phyloP scores from a whole-genome alignment of 768 basidiomycete genomes.

The Baorangia bicolor region DNA sequence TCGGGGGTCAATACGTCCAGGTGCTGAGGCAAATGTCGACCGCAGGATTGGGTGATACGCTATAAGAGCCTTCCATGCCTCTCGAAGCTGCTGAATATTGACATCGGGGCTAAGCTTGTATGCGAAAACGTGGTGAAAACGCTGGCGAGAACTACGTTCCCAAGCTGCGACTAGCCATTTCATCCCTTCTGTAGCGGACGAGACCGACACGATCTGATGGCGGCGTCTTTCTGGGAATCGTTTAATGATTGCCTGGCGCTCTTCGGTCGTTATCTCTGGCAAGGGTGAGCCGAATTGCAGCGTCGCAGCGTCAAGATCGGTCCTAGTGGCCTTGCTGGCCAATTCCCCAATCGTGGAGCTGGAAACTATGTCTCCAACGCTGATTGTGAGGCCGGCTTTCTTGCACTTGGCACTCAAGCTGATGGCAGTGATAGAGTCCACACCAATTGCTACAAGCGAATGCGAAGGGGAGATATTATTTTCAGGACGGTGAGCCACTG shows the following conservation, averaged over 20 bases:
- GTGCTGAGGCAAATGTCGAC: conserved; percentile 38
- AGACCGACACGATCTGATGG: conserved; percentile 18
- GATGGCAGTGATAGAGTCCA: conserved; percentile 53
- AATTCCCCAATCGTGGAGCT: conserved; percentile 38
- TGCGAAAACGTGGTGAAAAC: conserved; percentile 46
- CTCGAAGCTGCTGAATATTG: conserved; percentile 27
- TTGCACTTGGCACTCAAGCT: conserved; percentile 42
- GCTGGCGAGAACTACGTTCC: conserved; percentile 40
- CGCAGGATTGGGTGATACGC: conserved; percentile 40
- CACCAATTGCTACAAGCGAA: conserved; percentile 40
- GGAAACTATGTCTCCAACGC: conserved; percentile 41
- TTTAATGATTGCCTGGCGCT: conserved; percentile 9
- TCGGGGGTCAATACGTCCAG: conserved; percentile 15
- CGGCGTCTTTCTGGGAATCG: conserved; percentile 15
- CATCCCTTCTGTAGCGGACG: conserved; percentile 31
- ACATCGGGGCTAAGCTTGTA: conserved; percentile 35
- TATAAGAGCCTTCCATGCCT: conserved; percentile 40
- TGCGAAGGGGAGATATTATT: conserved; percentile 34
- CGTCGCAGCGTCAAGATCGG: neutral
- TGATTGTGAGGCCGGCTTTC: conserved; percentile 34
- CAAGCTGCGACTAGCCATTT: conserved; percentile 43
- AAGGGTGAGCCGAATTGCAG: neutral
- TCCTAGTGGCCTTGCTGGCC: conserved; percentile 7
- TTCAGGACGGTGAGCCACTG: conserved; percentile 27
- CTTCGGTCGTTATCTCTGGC: conserved; percentile 9